Base-by-base conservation (phyloP, 2,329 filamentous ascomycete genomes). In the Aspergillus fumigatiaffinis region DNA sequence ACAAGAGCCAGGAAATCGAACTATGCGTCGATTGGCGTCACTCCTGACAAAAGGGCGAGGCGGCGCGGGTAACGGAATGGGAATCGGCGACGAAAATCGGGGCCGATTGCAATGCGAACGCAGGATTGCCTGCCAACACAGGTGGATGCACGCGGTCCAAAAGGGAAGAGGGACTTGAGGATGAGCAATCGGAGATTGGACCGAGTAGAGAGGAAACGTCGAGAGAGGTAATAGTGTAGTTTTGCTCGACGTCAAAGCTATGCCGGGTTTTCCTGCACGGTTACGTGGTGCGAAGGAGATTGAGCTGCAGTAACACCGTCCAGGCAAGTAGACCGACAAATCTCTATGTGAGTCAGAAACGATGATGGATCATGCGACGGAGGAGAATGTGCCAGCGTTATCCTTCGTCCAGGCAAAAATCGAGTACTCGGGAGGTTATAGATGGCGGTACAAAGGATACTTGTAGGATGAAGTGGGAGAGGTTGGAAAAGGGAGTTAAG, bases 101-200 rank as follows among this genome's bases (percentile, higher is more conserved):
- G 58, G 62, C 59, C 21, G 44, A 23, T 23, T 47, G 44, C 23
- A 47, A 47, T 59, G 63, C 66, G 64, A 64, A 68, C 68, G 70
- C 69, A 71, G 60, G 61, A 66, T 61, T 59, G 63, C 59, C 67
- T 71, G 71, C 69, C 70, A 72, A 61, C 69, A 63, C 67, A 72
- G 66, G 66, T 21, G 26, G 57, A 71, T 72, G 71, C 71, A 73
- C 63, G 65, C 60, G 66, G 64, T 72, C 71, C 57, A 71, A 73
- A 71, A 56, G 48, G 71, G 71, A 68, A 67, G 58, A 55, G 28
- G 41, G 17, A 52, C 25, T 17, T 50, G 57, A 68, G 61, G 63
- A 59, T 58, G 60, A 67, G 58, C 58, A 70, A 67, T 71, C 66
- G 65, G 66, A 59, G 67, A 67, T 63, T 64, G 67, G 61, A 58